These are phyloP conservation scores for Tolypocladium capitatum DNA, from an alignment of 2,329 filamentous ascomycete species.

Conservation along the genomic window DNA sequence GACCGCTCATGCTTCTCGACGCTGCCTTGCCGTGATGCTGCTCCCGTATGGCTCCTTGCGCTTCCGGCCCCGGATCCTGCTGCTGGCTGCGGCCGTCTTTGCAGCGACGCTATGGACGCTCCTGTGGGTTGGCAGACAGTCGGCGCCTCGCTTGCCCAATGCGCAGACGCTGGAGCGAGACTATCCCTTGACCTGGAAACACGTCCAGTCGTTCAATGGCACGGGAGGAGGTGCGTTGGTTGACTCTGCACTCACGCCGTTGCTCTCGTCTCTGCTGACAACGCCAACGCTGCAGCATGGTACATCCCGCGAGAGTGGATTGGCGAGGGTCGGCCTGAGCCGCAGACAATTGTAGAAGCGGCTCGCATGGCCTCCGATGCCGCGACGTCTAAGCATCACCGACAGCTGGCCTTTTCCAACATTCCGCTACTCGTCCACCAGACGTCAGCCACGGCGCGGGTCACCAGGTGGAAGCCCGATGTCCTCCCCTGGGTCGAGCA, in stretches of 20 bases:
- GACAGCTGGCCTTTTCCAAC: conserved; percentile 10
- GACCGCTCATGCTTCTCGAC: not conserved
- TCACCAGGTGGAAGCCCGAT: conserved; percentile 7
- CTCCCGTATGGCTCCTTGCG: not conserved
- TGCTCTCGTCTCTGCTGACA: not conserved
- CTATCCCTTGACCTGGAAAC: conserved; percentile 9
- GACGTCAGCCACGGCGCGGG: conserved; percentile 7
- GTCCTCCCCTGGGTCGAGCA: conserved; percentile 10
- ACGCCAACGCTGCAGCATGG: conserved; percentile 9
- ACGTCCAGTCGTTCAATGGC: conserved; percentile 7
- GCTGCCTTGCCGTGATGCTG: not conserved
- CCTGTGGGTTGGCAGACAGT: not conserved
- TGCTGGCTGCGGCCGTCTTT: conserved; percentile 1
- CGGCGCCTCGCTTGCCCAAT: not conserved
- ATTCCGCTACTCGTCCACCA: conserved; percentile 13
- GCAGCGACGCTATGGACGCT: conserved; percentile 3
- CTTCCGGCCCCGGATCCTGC: not conserved
- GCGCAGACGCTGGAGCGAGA: not conserved
- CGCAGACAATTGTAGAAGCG: conserved; percentile 10
- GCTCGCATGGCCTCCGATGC: conserved; percentile 7
- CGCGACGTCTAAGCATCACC: conserved; percentile 3
- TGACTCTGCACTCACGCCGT: not conserved
- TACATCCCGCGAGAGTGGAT: conserved; percentile 10
- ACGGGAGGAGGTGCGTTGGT: conserved; percentile 8
- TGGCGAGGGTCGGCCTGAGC: conserved; percentile 2